These are phyloP conservation scores for Kwoniella pini DNA, from an alignment of 768 basidiomycete species.

Conservation along the genomic window DNA sequence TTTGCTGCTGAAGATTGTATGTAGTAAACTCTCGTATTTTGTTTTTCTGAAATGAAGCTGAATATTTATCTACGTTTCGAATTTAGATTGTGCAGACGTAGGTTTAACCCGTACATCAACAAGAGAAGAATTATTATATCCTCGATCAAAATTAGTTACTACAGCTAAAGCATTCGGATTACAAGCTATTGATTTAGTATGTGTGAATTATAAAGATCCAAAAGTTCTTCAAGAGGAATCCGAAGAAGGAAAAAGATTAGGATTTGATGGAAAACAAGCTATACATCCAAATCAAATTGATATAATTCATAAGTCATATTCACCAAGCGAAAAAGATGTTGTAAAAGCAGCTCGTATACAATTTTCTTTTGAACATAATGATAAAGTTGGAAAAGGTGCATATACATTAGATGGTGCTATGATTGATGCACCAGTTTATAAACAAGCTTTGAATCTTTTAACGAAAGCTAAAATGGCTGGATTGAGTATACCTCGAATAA, in stretches of 20 bases:
- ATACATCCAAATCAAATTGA: slow-evolving; percentile 86
- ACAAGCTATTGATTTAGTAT: slow-evolving; percentile 91
- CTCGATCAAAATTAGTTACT: slow-evolving; percentile 77
- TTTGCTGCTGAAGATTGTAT: slow-evolving; percentile 94
- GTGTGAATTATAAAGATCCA: slow-evolving; percentile 78
- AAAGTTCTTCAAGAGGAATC: slow-evolving; percentile 72
- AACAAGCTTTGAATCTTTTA: slow-evolving; percentile 57
- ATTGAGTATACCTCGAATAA: slow-evolving; percentile 8
- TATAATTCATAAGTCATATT: slow-evolving; percentile 73
- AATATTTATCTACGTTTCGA: neutral
- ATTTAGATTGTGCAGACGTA: slow-evolving; percentile 82
- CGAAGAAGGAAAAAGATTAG: slow-evolving; percentile 73
- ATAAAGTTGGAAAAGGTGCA: slow-evolving; percentile 71
- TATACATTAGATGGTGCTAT: slow-evolving; percentile 66
- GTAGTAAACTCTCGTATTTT: slow-evolving; percentile 24
- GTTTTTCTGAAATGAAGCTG: neutral
- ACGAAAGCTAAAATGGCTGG: slow-evolving; percentile 18
- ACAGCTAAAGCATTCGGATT: slow-evolving; percentile 80
- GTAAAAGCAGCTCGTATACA: slow-evolving; percentile 73
- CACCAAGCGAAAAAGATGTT: slow-evolving; percentile 74
- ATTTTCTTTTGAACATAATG: slow-evolving; percentile 62
- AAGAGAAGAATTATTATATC: slow-evolving; percentile 74
- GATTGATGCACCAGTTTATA: slow-evolving; percentile 90
- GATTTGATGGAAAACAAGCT: slow-evolving; percentile 98
- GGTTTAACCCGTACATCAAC: slow-evolving; percentile 74